Base-by-base conservation (phyloP, 2,329 filamentous ascomycete genomes). In the Helicocarpus griseus region DNA sequence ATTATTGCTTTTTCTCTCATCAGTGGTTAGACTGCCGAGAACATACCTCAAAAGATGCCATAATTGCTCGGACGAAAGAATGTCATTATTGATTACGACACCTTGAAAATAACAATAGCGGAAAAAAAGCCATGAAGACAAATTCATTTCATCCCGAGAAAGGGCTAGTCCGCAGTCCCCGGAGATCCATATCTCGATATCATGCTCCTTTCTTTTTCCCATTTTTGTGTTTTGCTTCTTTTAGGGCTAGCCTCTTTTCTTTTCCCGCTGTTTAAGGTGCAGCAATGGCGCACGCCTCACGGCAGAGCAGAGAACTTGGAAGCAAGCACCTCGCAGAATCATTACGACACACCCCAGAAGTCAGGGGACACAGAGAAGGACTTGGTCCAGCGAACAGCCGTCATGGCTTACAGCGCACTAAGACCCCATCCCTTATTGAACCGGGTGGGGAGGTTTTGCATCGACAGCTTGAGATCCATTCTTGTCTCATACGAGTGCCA, bases 151-250 rank as follows among this genome's bases (percentile, higher is more conserved):
- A 40, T 21, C 7, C 7, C 13, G 29, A 7, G 29, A 31, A 31
- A 7, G 7, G 7, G 3, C 13, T 8, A 8, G 29, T 31, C 29
- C 13, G 29, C 13, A 28, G 17, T 43, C 26, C 22, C 8, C 14
- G 11, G 24, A 26, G 22, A 17, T 14, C 6, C 19, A 26, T 28
- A 14, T 7, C 14, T 26, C 22, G 19, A 17, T 8, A 5, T 7
- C 7, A 21, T 1, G 24, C 40, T 4, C 9, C 3, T 43, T 43
- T 43, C 40, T 43, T 43, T 43, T 43, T 28, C 40, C 17, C 40
- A 28, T 4, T 43, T 43, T 43, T 28, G 40, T 43, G 22, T 43
- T 39, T 46, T 46, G 43, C 43, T 46, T 46, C 43, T 46, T 46
- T 35, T 46, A 46, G 22, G 43, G 43, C 43, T 31, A 43, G 43